Base-by-base conservation (phyloP, 768 basidiomycete genomes). In the Leccinum longicurvipes region DNA sequence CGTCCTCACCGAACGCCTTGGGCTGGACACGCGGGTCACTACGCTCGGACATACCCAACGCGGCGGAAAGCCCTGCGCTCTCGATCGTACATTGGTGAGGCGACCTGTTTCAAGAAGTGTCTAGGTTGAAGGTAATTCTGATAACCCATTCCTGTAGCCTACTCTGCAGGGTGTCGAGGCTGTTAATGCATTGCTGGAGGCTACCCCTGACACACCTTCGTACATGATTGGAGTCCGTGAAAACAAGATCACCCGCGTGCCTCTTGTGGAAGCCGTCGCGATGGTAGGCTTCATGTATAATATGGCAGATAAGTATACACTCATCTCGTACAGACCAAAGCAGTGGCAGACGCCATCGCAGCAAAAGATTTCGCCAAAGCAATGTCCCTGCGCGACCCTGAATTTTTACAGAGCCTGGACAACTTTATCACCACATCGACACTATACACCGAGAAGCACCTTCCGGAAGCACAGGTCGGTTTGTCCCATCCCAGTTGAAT, bases 191-290 rank as follows among this genome's bases (percentile, higher is more conserved):
- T 77, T 98, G 25, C 76, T 98, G 6, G 85, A 88, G 63, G 83
- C 96, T 0, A 89, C 84, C 1, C 93, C 95, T 5, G 83, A 89
- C 19, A 93, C 90, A 0, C 96, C 96, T 5, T 96, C 93, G 0
- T 98, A 95, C 69, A 96, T 99, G 89, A 98, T 99, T 66, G 95
- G 97, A 23, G 79, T 97, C 36, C 82, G 84, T 60, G 95, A 98
- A 75, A 98, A 97, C 77, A 96, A 96, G 76, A 91, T 99, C 62
- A 93, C 81, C 8, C 83, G 93, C 25, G 87, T 95, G 9, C 93
- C 93, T 14, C 76, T 99, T 44, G 81, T 97, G 79, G 91, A 98
- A 57, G 96, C 97, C 51, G 97, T 99, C 17, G 82, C 84, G 44
- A 86, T 87, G 86, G 93, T 91, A 63, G 65, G 47, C 25, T 17